Percentiles rank a stretch among this genome's conserved stretches.
These are phyloP conservation scores for Bruguiera gymnorhiza DNA, from an alignment of 345 rosid species.

Conservation along the genomic window DNA sequence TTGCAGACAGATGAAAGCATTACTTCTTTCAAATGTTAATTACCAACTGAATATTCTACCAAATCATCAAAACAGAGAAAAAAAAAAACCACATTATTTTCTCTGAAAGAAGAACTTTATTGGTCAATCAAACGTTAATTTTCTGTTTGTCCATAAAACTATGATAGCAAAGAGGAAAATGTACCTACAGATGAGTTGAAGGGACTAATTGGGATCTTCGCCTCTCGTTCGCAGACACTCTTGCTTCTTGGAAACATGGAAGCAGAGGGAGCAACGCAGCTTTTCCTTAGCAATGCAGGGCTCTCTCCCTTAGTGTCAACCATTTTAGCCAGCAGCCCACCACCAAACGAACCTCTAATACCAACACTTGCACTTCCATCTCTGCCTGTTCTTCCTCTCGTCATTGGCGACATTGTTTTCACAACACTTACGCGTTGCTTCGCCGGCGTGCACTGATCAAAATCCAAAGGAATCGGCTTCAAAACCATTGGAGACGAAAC, in stretches of 20 bases:
- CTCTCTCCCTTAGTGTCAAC: slow-evolving; percentile 55
- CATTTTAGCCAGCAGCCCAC: slow-evolving; percentile 66
- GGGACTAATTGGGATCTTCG: slow-evolving; percentile 50
- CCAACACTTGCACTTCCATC: slow-evolving; percentile 35
- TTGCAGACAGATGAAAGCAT: not conserved
- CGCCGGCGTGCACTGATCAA: slow-evolving; percentile 81
- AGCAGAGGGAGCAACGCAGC: slow-evolving; percentile 59
- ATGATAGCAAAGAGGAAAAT: slow-evolving; percentile 25
- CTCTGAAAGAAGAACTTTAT: too few relatives aligned
- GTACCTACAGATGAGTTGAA: slow-evolving; percentile 93
- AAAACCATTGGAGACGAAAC: slow-evolving; percentile 57
- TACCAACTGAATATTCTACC: not conserved
- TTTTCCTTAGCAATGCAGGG: slow-evolving; percentile 64
- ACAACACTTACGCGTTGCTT: slow-evolving; percentile 35
- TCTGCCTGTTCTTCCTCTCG: slow-evolving; percentile 42
- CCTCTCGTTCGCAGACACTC: slow-evolving; percentile 68
- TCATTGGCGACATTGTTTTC: slow-evolving; percentile 59
- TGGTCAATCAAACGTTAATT: too few relatives aligned
- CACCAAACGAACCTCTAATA: slow-evolving; percentile 69
- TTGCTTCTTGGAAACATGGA: slow-evolving; percentile 74
- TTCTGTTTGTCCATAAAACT: too few relatives aligned
- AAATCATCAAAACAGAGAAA: not conserved
- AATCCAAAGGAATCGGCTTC: slow-evolving; percentile 83
- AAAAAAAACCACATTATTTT: not conserved
- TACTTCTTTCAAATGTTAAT: not conserved